Base-by-base conservation (phyloP, 164 flowering plant genomes). In the Tetrastigma voinierianum region DNA sequence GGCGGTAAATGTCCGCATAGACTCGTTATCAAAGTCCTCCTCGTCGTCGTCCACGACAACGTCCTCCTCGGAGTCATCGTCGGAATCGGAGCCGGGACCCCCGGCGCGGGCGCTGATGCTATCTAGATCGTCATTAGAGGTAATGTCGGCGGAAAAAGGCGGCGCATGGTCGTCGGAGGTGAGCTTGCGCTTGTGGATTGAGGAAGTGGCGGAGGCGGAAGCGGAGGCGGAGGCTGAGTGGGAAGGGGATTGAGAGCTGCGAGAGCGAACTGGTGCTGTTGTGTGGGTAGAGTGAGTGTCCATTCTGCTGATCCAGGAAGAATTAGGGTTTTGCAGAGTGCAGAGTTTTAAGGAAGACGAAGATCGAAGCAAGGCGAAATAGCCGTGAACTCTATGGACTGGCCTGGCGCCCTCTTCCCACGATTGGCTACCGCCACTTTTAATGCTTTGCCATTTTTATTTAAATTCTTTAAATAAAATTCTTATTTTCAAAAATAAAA, bases 111-210 rank as follows among this genome's bases (percentile, higher is more conserved):
- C 99, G 70, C 91, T 85, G 78, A 92, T 86, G 86, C 97, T 90
- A 77, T 92, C 98, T 43, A 94, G 96, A 68, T 94, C 98, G 64
- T 95, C 98, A 60, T 84, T 88, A 60, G 97, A 82, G 57, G 91
- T 89, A 64, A 84, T 79, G 14, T 87, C 89, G 54, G 90, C 92
- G 66, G 74, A 87, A 72, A 85, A 81, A 1, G 83, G 84, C 1
- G 90, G 90, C 44, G 80, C 82, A 78, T 86, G 88, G 73, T 85
- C 87, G 45, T 78, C 84, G 10, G 81, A 57, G 46, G 84, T 72
- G 20, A 84, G 82, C 79, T 90, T 93, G 67, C 96, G 92, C 71
- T 87, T 90, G 87, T 84, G 94, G 46, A 86, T 77, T 48, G 98
- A 86, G 24, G 92, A 86, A 23, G 90, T 78, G 65, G 90, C 90